A percentile compares a stretch with the other conserved stretches of the same genome.
phyloP scores from a whole-genome alignment of 768 basidiomycete species.

The Lactarius hengduanensis region DNA sequence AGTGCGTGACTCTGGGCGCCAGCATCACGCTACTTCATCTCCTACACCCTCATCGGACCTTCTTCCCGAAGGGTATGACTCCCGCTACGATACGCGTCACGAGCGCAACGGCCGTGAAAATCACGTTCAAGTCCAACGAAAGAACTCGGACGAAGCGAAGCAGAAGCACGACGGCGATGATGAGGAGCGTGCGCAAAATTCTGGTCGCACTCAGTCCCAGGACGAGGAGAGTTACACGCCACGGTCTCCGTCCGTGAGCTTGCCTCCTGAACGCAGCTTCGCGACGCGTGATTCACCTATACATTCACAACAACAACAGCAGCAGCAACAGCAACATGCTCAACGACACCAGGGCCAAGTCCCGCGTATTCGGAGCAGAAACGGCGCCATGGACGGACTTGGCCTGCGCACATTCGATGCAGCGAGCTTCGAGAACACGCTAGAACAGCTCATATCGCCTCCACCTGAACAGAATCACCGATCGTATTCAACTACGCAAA shows the following conservation, averaged over 20 bases:
- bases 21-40: constrained; percentile 20
- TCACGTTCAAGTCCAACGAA: constrained; percentile 6
- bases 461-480: constrained; percentile 13
- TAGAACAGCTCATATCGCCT: constrained; percentile 25
- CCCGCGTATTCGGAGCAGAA: constrained; percentile 27
- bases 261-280: constrained; percentile 19
- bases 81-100: constrained; percentile 26
- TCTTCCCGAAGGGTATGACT: constrained; percentile 25
- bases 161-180: constrained; percentile 17
- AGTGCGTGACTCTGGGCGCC: constrained; percentile 17
- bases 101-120: constrained; percentile 20
- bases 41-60: constrained; percentile 29
- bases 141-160: constrained; percentile 4
- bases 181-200: constrained; percentile 18
- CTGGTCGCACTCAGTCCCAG: constrained; percentile 22
- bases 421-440: constrained; percentile 19
- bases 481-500: constrained; percentile 12
- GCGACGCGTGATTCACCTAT: constrained; percentile 14
- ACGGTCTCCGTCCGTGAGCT: constrained; percentile 24
- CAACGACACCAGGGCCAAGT: not conserved
- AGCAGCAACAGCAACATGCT: constrained; percentile 12
- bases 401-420: constrained; percentile 27
- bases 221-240: constrained; percentile 31
- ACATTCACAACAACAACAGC: constrained; percentile 13
- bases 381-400: constrained; percentile 27